These are phyloP conservation scores for Favolaschia claudopus DNA, from an alignment of 768 basidiomycete genomes.

Conservation along the genomic window DNA sequence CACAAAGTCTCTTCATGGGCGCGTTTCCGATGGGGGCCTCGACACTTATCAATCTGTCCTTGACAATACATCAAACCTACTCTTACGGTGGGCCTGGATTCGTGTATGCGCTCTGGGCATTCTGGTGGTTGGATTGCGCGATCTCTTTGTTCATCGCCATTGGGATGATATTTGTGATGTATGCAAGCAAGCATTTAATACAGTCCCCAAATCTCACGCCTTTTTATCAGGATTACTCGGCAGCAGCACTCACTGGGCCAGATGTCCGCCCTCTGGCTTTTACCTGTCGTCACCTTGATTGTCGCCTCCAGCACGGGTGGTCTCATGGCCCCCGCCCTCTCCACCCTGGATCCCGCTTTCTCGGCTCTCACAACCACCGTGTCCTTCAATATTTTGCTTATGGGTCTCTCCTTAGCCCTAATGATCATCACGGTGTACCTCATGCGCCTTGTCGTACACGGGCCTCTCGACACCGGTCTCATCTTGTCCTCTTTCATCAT, in stretches of 20 bases:
- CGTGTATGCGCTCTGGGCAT: conserved; percentile 59
- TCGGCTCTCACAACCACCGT: conserved; percentile 58
- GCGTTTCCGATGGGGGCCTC: conserved; percentile 58
- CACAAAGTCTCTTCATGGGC: conserved; percentile 56
- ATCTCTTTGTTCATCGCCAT: conserved; percentile 49
- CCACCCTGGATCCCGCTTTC: conserved; percentile 39
- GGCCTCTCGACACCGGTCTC: conserved; percentile 45
- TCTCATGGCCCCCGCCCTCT: conserved; percentile 52
- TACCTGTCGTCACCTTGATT: conserved; percentile 67
- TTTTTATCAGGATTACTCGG: conserved; percentile 55
- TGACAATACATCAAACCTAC: conserved; percentile 47
- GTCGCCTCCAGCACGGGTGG: conserved; percentile 68
- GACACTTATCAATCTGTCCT: conserved; percentile 57
- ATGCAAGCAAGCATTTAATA: background rate
- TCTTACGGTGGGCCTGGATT: conserved; percentile 57
- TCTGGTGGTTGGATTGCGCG: conserved; percentile 71
- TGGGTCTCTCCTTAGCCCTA: conserved; percentile 56
- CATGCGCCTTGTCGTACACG: conserved; percentile 55
- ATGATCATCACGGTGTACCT: conserved; percentile 65
- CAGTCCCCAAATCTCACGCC: background rate
- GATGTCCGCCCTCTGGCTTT: conserved; percentile 65
- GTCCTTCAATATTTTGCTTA: conserved; percentile 39
- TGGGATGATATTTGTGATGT: conserved; percentile 32
- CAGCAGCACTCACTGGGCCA: conserved; percentile 56
- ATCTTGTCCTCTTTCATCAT: conserved; percentile 62